A percentile compares a stretch with the other conserved stretches of the same genome.
Evolutionary conservation across 2,329 filamentous ascomycete species (phyloP).

Genomic region (Podosphaera fusca): DNA sequence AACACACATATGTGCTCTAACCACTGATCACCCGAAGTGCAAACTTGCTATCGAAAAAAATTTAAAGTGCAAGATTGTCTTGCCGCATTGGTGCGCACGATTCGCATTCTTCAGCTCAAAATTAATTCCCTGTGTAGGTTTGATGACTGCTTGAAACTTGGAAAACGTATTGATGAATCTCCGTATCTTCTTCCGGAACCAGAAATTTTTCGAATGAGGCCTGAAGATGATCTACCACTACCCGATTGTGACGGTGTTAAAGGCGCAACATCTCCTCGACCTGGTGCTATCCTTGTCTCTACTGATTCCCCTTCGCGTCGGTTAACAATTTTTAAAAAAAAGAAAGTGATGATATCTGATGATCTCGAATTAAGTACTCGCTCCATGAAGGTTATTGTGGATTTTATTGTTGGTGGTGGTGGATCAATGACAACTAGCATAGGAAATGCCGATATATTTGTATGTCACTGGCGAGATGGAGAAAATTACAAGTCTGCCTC

Average conservation of each 20-base stretch:
- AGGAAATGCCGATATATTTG: slow-evolving; percentile 53
- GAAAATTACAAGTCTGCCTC: slow-evolving; percentile 56
- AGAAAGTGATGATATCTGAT: slow-evolving; percentile 49
- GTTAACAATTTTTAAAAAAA: slow-evolving; percentile 55
- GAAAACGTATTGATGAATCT: slow-evolving; percentile 68
- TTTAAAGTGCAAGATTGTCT: slow-evolving; percentile 55
- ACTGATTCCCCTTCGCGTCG: slow-evolving; percentile 24
- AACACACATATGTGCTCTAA: slow-evolving; percentile 74
- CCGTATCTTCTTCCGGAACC: slow-evolving; percentile 75
- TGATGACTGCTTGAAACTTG: slow-evolving; percentile 84
- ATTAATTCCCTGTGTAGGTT: slow-evolving; percentile 38
- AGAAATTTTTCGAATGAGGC: slow-evolving; percentile 44
- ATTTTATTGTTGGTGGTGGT: slow-evolving; percentile 47
- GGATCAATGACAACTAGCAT: slow-evolving; percentile 44
- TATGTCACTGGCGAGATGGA: slow-evolving; percentile 74
- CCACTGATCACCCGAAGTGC: slow-evolving; percentile 51
- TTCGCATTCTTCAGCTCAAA: background rate
- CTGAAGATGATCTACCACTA: slow-evolving; percentile 32
- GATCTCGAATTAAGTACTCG: slow-evolving; percentile 52
- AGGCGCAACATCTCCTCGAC: slow-evolving; percentile 37
- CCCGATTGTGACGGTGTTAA: slow-evolving; percentile 36
- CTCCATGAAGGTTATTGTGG: slow-evolving; percentile 41
- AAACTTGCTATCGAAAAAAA: slow-evolving; percentile 36
- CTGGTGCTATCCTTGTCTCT: slow-evolving; percentile 20
- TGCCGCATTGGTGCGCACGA: slow-evolving; percentile 59